phyloP scores from a whole-genome alignment of 345 rosid species.

The Lenwebbia sp. region DNA sequence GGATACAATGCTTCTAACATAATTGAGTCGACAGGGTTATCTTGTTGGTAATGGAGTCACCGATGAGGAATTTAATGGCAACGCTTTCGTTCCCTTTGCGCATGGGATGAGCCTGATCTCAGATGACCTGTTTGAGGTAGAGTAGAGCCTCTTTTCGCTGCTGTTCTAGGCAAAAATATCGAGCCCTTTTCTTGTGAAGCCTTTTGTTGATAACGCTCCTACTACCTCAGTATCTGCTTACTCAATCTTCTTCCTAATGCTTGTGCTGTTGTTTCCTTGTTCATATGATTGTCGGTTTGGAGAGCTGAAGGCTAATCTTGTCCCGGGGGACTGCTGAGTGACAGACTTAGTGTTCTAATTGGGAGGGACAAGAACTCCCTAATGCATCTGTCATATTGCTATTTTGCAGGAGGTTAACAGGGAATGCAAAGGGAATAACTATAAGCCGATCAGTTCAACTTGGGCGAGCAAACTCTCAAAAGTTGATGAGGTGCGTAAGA shows the following conservation, averaged over 20 bases:
- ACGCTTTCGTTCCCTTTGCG: conserved; percentile 29
- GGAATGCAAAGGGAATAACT: conserved; percentile 50
- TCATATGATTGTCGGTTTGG: background rate
- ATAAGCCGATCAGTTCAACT: conserved; percentile 27
- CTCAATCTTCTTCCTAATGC: background rate
- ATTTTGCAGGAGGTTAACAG: conserved; percentile 40
- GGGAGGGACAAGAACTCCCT: background rate
- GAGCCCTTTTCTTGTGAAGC: background rate
- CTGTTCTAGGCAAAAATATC: background rate
- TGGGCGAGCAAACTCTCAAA: background rate
- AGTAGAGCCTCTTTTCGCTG: background rate
- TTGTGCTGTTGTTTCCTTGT: background rate
- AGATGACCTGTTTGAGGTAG: conserved; percentile 24
- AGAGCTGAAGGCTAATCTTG: background rate
- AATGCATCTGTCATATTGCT: background rate
- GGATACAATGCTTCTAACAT: too few relatives aligned
- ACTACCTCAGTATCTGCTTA: background rate
- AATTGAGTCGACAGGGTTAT: conserved; percentile 20
- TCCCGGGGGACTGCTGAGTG: background rate
- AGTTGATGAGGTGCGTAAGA: background rate
- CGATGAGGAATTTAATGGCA: conserved; percentile 17
- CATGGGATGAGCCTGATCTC: conserved; percentile 47
- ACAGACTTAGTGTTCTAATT: background rate
- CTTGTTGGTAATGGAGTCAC: conserved; percentile 29
- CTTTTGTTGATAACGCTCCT: background rate